Evolutionary conservation across 2,329 filamentous ascomycete genomes (phyloP).

Genomic region (Elsinoe necatrix): DNA sequence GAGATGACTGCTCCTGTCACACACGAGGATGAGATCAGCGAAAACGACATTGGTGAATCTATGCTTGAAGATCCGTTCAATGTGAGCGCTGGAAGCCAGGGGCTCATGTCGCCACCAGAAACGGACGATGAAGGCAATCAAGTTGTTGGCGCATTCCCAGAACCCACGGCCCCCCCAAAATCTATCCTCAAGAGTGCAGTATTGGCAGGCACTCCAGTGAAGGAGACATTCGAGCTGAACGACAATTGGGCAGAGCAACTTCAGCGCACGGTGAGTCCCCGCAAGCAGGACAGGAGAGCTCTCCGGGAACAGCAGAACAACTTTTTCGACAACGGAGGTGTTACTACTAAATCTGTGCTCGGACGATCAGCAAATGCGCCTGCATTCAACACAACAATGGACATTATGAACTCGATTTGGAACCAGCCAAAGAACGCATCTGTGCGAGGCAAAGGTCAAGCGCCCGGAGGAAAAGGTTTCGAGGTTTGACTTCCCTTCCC

Average conservation of each 20-base stretch:
- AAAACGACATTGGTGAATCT: background rate
- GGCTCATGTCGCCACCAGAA: slow-evolving; percentile 26
- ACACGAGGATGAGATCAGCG: slow-evolving; percentile 48
- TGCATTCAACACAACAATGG: slow-evolving; percentile 80
- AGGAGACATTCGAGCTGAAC: slow-evolving; percentile 48
- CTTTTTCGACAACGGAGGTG: slow-evolving; percentile 9
- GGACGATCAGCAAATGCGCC: slow-evolving; percentile 34
- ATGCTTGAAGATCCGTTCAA: slow-evolving; percentile 18
- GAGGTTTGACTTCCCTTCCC: slow-evolving; percentile 69
- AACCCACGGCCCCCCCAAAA: slow-evolving; percentile 60
- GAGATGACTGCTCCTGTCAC: slow-evolving; percentile 38
- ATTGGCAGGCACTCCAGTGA: slow-evolving; percentile 44
- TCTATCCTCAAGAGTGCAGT: slow-evolving; percentile 41
- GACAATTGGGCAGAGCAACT: slow-evolving; percentile 93
- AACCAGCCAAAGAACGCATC: slow-evolving; percentile 42
- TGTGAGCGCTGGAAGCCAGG: slow-evolving; percentile 9
- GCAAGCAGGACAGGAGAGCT: slow-evolving; percentile 77
- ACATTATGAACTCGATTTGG: slow-evolving; percentile 92
- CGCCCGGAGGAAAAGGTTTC: slow-evolving; percentile 50
- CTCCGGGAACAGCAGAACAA: slow-evolving; percentile 55
- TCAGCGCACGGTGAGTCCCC: slow-evolving; percentile 85
- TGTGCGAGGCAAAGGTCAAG: slow-evolving; percentile 29
- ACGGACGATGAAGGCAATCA: slow-evolving; percentile 68
- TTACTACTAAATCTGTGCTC: slow-evolving; percentile 37
- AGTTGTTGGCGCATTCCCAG: slow-evolving; percentile 69